These are phyloP conservation scores for Colletotrichum costaricense DNA, from an alignment of 2,329 filamentous ascomycete species.

Conservation along the genomic window DNA sequence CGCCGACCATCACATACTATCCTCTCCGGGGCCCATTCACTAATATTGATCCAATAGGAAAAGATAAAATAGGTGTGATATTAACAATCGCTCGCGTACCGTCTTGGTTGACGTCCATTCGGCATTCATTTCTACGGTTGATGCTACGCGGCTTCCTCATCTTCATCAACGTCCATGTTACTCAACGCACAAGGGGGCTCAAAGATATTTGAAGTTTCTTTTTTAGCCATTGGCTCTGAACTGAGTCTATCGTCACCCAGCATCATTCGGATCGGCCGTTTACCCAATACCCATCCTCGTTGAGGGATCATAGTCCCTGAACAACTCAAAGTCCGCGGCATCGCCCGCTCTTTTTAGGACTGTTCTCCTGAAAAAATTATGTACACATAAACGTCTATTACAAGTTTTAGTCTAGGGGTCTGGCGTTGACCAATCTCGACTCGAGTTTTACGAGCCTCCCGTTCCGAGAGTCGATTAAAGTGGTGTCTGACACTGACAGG, in stretches of 20 bases:
- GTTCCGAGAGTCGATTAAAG: background rate
- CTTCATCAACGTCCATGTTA: background rate
- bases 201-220: background rate
- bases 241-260: conserved; percentile 3
- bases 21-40: background rate
- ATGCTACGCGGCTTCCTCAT: background rate
- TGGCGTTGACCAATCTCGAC: conserved; percentile 20
- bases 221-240: background rate
- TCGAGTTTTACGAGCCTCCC: conserved; percentile 4
- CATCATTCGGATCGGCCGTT: background rate
- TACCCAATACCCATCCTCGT: background rate
- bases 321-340: background rate
- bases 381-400: conserved; percentile 31
- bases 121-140: too few species aligned
- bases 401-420: conserved; percentile 25
- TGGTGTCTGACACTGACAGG: conserved; percentile 16
- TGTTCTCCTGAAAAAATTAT: conserved; percentile 19
- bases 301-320: background rate
- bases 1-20: background rate
- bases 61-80: too few species aligned
- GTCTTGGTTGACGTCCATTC: too few species aligned
- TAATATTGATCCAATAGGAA: too few species aligned
- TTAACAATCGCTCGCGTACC: too few species aligned
- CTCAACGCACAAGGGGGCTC: background rate
- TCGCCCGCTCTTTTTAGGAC: conserved; percentile 7